Base-by-base conservation (phyloP, 441 rosid genomes). In the Gossypium lobatum region DNA sequence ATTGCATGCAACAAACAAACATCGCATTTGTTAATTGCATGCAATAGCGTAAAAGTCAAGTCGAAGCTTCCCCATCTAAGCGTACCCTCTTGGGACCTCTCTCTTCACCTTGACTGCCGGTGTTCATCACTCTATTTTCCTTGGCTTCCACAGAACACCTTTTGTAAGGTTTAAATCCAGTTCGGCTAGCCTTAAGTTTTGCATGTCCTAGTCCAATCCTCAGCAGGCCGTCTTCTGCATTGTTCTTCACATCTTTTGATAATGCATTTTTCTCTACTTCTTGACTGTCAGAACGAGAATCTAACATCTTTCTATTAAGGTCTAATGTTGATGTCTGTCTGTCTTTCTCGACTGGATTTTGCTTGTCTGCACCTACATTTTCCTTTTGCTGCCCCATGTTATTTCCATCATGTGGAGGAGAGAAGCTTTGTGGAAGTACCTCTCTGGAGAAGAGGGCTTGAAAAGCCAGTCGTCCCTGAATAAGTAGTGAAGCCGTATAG, bases 101-200 rank as follows among this genome's bases (percentile, higher is more conserved):
- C 83, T 90, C 96, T 73, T 89, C 97, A 31, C 79, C 80, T 79
- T 84, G 95, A 85, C 68, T 60, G 85, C 82, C 11, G 64, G 70
- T 26, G 76, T 78, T 81, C 60, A 75, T 71, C 64, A 75, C 26
- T 72, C 81, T 89, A 78, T 77, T 84, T 73, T 95, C 97, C 73
- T 77, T 91, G 57, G 92, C 95, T 86, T 95, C 98, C 78, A 88
- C 64, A 0, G 96, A 88, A 80, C 96, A 95, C 81, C 98, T 88
- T 83, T 93, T 95, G 88, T 95, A 95, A 46, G 99, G 99, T 73
- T 93, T 95, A 77, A 95, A 95, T 73, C 99, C 97, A 31, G 95
- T 90, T 69, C 88, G 85, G 55, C 84, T 79, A 31, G 85, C 79
- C 85, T 84, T 86, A 13, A 87, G 83, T 66, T 81, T 91, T 76